Evolutionary conservation across 345 rosid genomes (phyloP), one percentile per base, ranked within the genome.

Genomic region (Geranium rotundifolium): DNA sequence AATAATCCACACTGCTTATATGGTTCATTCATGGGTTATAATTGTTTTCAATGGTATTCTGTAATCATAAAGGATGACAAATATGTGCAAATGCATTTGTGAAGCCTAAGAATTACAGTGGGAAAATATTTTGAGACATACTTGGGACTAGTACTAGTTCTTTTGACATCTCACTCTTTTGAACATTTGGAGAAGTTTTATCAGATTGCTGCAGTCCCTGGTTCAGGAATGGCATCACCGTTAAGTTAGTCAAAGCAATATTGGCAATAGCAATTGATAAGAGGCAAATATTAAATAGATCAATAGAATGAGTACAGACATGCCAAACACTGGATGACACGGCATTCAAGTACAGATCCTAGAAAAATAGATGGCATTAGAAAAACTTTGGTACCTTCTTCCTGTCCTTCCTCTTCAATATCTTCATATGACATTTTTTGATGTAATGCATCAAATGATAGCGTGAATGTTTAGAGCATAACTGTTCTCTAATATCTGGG

Each of bases 371-470:
- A 13, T 7, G 39, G 18, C 9, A 59, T n/a, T n/a, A n/a, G n/a
- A n/a, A 29, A 61, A 1, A 37, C 30, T 9, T 17, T 12, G 27
- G 70, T 17, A 62, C 63, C 68, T 73, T 88, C 82, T 90, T 83
- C 85, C 79, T 90, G 70, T 84, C 97, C 79, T 81, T 86, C 65
- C 97, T 84, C 69, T 88, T 93, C 27, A 93, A 83, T 52, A 93
- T 90, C 92, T 93, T 93, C 68, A 90, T 68, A 73, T 93, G 99
- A 66, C 96, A 90, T 56, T 93, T 93, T 61, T 93, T 93, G 58
- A 90, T 88, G 70, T 93, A 93, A 65, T 93, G 99, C 77, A 90
- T 90, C 80, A 93, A 75, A 76, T 93, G 99, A 77, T 90, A 93
- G 5, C 87, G 76, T 20, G 97, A 84, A 82, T 93, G 96, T 66